phyloP scores from a whole-genome alignment of 148 eudicot genomes.

The Chenopodium berlandieri region DNA sequence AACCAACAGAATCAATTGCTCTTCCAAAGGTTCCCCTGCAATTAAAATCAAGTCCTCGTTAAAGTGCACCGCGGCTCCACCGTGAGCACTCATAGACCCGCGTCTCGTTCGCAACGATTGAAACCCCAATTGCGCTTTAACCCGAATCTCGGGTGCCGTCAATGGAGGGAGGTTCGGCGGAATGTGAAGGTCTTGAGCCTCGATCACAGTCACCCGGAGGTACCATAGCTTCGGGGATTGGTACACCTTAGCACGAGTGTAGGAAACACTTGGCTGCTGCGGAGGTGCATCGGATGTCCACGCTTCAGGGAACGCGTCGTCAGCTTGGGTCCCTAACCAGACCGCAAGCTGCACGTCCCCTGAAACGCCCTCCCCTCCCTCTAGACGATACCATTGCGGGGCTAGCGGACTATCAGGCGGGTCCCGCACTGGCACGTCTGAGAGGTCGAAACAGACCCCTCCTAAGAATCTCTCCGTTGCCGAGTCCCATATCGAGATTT shows the following conservation, averaged over 20 bases:
- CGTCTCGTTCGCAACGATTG: constrained; percentile 72
- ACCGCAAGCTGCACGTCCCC: constrained; percentile 90
- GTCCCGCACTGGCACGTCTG: constrained; percentile 89
- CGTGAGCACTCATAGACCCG: constrained; percentile 68
- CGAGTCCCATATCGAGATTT: constrained; percentile 84
- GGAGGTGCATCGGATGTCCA: constrained; percentile 75
- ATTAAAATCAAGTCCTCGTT: constrained; percentile 75
- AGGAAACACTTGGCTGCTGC: constrained; percentile 39
- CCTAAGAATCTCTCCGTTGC: constrained; percentile 69
- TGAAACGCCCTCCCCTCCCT: constrained; percentile 57
- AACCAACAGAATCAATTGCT: constrained; percentile 57
- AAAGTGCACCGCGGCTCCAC: constrained; percentile 60
- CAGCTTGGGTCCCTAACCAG: constrained; percentile 96
- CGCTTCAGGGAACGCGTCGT: constrained; percentile 89
- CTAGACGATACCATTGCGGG: constrained; percentile 95
- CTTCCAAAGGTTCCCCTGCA: constrained; percentile 90
- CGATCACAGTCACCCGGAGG: constrained; percentile 61
- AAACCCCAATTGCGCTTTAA: constrained; percentile 77
- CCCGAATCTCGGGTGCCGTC: constrained; percentile 77
- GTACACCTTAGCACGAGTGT: constrained; percentile 86
- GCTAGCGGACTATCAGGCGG: constrained; percentile 97
- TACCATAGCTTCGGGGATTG: constrained; percentile 96
- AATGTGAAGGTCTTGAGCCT: constrained; percentile 82
- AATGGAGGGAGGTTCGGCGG: constrained; percentile 84
- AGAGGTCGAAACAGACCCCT: constrained; percentile 90